Evolutionary conservation across 176 grass and related monocot species (phyloP).

Genomic region (Bolboschoenus planiculmis): DNA sequence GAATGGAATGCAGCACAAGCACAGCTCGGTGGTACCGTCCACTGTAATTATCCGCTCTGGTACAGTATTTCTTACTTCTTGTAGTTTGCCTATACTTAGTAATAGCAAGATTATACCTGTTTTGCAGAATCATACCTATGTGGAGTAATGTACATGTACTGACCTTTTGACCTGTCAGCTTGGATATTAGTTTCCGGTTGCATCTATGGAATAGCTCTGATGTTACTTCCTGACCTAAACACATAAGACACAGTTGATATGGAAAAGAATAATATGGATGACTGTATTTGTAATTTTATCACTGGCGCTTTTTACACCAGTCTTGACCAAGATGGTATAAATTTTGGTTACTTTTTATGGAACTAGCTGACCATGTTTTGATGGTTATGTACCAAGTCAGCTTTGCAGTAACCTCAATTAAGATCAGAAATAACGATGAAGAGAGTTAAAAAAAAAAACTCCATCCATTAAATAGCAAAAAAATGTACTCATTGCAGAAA

Average conservation of each 20-base stretch:
- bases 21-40: slow-evolving; percentile 88
- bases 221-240: too few relatives aligned
- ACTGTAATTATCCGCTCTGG: slow-evolving; percentile 89
- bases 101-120: not conserved
- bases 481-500: not conserved
- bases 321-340: not conserved
- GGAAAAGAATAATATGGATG: not conserved
- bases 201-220: not conserved
- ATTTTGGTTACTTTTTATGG: not conserved
- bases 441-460: not conserved
- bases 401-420: not conserved
- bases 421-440: not conserved
- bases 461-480: not conserved
- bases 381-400: not conserved
- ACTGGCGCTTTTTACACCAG: not conserved
- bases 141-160: not conserved
- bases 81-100: not conserved
- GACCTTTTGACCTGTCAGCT: not conserved
- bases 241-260: not conserved
- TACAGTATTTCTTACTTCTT: slow-evolving; percentile 15
- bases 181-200: not conserved
- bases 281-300: not conserved
- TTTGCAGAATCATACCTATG: not conserved
- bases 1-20: slow-evolving; percentile 93
- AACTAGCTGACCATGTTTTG: not conserved